Base-by-base conservation (phyloP, 2,329 filamentous ascomycete genomes). In the Stemphylium beticola region DNA sequence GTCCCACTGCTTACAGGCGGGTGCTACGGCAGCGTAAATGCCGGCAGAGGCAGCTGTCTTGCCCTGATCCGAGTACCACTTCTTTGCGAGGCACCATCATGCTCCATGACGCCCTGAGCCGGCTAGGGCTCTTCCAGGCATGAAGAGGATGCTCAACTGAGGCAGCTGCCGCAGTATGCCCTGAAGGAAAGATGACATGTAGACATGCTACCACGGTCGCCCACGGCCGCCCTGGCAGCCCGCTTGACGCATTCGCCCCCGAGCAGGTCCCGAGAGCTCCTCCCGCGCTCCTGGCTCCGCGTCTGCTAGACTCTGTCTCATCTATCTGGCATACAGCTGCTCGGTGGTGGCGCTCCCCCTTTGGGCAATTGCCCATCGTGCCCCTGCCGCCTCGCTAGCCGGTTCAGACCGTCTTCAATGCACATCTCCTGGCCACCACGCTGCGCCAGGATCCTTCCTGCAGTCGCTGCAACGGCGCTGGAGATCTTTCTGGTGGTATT, bases 401-500 rank as follows among this genome's bases (percentile, higher is more conserved):
- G 52, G 54, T 69, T 70, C 60, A 58, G 65, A 64, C 58, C 57
- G 53, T 60, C 58, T 50, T 72, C 64, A 65, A 74, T 74, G 72
- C 72, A 62, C 61, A 66, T 71, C 62, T 66, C 60, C 67, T 73
- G 67, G 65, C 68, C 69, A 69, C 70, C 65, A 67, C 64, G 69
- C 70, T 64, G 63, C 66, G 50, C 66, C 64, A 69, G 72, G 68
- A 67, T 73, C 58, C 61, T 49, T 65, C 70, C 62, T 75, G 73
- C 71, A 71, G 60, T 61, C 51, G 45, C 63, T 74, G 66, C 65
- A 75, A 76, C 74, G 71, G 73, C 62, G 65, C 64, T 73, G 73
- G 72, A 75, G 74, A 76, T 76, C 73, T 76, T 62, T 73, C 71
- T 71, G 62, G 67, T 64, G 66, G 68, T 66, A 62, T 76, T 76